Evolutionary conservation across 1,284 basidiomycete genomes (phyloP), one percentile per base, ranked within the genome.

Genomic region (Ustilago esculenta): DNA sequence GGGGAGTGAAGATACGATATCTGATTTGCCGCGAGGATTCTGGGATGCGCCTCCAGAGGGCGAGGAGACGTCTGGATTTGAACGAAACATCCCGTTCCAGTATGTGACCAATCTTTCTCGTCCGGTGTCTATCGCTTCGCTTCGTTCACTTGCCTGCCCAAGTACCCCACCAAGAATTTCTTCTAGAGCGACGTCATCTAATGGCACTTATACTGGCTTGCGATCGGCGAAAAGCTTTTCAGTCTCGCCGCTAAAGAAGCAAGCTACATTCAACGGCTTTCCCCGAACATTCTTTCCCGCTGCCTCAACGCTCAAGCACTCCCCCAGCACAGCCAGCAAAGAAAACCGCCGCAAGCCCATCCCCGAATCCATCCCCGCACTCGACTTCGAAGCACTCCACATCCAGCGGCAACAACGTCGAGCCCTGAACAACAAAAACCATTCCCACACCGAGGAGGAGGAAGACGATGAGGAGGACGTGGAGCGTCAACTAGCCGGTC

Each of bases 221-320:
- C 32, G 52, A 18, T 40, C 44, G 1, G 46, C 48, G 11, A 59
- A 55, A 36, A 52, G 51, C 42, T 59, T 58, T 50, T 66, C 52
- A 12, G 40, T 43, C 15, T 55, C 45, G 14, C 52, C 58, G 15
- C 20, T 63, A 20, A 55, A 49, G 23, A 57, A 37, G 36, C 54
- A 63, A 24, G 59, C 40, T 0, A 69, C 66, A 4, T 63, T 63
- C 33, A 69, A 63, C 30, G 66, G 66, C 0, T 64, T 69, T 39
- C 55, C 59, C 2, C 47, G 49, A 4, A 51, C 51, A 1, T 69
- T 63, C 36, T 63, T 64, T 55, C 55, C 56, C 0, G 39, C 8
- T 0, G 18, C 32, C 2, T 43, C 54, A 14, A 53, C 50, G 10
- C 46, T 56, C 12, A 42, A 47, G 15, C 52, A 56, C 36, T 45